Percentiles rank a stretch among this genome's conserved stretches.
These are phyloP conservation scores for Kwoniella sp. DNA, from an alignment of 768 basidiomycete species.

Conservation along the genomic window DNA sequence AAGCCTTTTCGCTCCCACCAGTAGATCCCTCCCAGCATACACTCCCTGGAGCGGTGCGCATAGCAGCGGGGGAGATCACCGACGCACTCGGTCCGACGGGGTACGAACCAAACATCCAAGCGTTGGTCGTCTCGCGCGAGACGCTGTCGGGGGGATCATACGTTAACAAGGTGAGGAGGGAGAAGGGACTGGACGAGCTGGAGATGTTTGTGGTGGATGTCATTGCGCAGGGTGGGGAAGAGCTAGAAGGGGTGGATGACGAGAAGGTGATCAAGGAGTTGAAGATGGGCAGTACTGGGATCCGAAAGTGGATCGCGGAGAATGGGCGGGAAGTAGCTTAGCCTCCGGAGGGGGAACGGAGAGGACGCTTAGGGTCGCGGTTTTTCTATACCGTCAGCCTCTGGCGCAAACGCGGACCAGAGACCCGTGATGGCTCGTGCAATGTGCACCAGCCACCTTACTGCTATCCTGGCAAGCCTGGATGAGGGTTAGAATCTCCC, in stretches of 20 bases:
- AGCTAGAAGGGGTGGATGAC: slow-evolving; percentile 58
- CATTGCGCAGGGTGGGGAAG: slow-evolving; percentile 52
- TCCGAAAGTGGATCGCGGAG: slow-evolving; percentile 75
- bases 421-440: no score
- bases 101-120: slow-evolving; percentile 82
- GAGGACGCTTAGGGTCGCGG: no score
- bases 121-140: slow-evolving; percentile 84
- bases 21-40: no score
- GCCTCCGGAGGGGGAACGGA: no score
- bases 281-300: slow-evolving; percentile 93
- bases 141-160: slow-evolving; percentile 61
- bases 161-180: slow-evolving; percentile 55
- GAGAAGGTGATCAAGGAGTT: slow-evolving; percentile 64
- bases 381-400: no score
- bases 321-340: no score
- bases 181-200: slow-evolving; percentile 60
- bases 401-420: no score
- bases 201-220: slow-evolving; percentile 79
- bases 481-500: no score
- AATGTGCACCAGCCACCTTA: no score
- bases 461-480: no score
- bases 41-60: no score
- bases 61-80: slow-evolving; percentile 60
- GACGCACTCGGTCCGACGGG: slow-evolving; percentile 92
- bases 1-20: no score